Evolutionary conservation across 2,329 filamentous ascomycete species (phyloP).

Genomic region (Aspergillus spinulosporus): DNA sequence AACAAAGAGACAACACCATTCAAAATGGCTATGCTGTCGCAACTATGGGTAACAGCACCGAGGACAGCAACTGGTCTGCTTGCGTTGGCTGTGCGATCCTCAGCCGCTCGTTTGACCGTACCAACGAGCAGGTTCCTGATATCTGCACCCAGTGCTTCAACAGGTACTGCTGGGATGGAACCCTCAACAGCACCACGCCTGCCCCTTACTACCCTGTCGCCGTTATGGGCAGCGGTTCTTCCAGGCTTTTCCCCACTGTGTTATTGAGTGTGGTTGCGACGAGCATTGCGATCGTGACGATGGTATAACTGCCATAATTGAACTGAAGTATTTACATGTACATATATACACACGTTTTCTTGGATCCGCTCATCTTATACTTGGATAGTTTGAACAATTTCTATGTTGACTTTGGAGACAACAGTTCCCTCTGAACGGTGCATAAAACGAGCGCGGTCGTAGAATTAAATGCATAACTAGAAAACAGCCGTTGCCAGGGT

Average conservation of each 20-base stretch:
- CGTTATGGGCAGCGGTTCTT: neutral
- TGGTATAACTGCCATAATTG: slow-evolving; percentile 2
- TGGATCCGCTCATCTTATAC: too few relatives aligned
- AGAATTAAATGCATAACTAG: neutral
- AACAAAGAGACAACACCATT: slow-evolving; percentile 75
- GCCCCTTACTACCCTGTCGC: slow-evolving; percentile 11
- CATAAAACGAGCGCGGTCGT: too few relatives aligned
- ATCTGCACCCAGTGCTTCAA: slow-evolving; percentile 75
- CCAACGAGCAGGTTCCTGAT: slow-evolving; percentile 65
- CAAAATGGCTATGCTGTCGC: slow-evolving; percentile 80
- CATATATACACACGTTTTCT: neutral
- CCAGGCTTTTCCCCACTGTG: slow-evolving; percentile 3
- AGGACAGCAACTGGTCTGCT: slow-evolving; percentile 71
- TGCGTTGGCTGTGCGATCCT: slow-evolving; percentile 90
- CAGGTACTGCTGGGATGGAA: slow-evolving; percentile 94
- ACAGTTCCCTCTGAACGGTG: too few relatives aligned
- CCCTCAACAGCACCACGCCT: slow-evolving; percentile 40
- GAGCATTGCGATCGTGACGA: slow-evolving; percentile 7
- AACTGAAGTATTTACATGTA: neutral
- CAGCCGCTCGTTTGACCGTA: slow-evolving; percentile 71
- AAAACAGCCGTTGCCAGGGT: slow-evolving; percentile 9
- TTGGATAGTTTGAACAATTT: too few relatives aligned
- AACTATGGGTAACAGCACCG: slow-evolving; percentile 77
- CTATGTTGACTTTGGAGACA: too few relatives aligned
- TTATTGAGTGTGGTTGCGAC: slow-evolving; percentile 5